A percentile compares a stretch with the other conserved stretches of the same genome.
Conservation (phyloP, 352 stramenopile species). For the Achlya hypogyna region DNA sequence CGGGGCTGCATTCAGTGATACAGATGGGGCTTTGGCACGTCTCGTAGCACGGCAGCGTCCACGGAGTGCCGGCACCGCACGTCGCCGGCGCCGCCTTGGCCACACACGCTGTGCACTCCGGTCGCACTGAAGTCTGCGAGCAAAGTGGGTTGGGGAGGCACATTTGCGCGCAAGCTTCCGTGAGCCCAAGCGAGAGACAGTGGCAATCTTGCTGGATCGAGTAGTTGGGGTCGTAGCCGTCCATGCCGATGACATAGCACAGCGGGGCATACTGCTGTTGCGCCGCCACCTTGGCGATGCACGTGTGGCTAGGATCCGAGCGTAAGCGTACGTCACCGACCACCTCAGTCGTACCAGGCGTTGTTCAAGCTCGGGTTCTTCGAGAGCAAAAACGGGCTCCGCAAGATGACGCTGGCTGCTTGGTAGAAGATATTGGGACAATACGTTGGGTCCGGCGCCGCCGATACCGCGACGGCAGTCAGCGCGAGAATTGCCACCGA, state of each 20-base stretch:
- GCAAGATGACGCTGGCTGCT: constrained; percentile 6
- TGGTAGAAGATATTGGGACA: constrained; percentile 20
- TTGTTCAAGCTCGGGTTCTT: constrained; percentile 9
- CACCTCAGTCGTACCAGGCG: constrained; percentile 1
- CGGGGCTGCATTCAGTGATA: constrained; percentile 10
- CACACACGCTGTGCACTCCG: constrained; percentile 13
- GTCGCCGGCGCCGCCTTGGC: constrained; percentile 9
- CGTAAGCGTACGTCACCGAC: no score
- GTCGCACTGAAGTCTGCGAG: background rate
- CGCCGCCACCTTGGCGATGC: constrained; percentile 16
- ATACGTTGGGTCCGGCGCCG: background rate
- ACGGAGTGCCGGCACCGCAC: background rate
- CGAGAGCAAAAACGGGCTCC: constrained; percentile 17
- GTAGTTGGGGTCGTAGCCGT: constrained; percentile 16
- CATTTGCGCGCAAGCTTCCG: constrained; percentile 1
- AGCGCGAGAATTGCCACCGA: background rate
- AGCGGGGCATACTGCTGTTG: constrained; percentile 10
- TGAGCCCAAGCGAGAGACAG: constrained; percentile 14
- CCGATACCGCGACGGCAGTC: background rate
- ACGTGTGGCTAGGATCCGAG: constrained; percentile 19
- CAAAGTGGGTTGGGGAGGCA: constrained; percentile 16
- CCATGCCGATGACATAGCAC: constrained; percentile 18
- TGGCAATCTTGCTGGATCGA: constrained; percentile 11
- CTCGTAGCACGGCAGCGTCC: constrained; percentile 17
- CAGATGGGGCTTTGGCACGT: constrained; percentile 13